phyloP scores from a whole-genome alignment of 2,329 filamentous ascomycete genomes.

The Stagonosporopsis tanaceti region DNA sequence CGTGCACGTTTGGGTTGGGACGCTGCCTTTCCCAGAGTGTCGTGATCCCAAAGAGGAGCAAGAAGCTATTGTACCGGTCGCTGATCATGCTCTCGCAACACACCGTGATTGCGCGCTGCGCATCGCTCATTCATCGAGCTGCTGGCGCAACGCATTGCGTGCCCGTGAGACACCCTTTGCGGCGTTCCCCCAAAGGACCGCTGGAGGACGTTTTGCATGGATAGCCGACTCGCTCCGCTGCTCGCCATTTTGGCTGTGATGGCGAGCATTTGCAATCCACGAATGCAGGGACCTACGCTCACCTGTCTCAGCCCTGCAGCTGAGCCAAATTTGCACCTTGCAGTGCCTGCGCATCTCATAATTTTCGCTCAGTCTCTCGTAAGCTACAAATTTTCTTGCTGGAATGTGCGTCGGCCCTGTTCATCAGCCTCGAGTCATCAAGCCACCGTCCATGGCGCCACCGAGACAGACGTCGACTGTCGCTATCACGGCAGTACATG shows the following conservation, averaged over 20 bases:
- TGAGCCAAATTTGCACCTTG: conserved; percentile 13
- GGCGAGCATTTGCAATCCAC: conserved; percentile 23
- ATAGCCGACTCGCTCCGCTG: conserved; percentile 21
- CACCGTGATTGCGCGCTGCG: conserved; percentile 8
- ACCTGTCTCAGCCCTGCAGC: conserved; percentile 43
- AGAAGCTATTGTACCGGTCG: conserved; percentile 40
- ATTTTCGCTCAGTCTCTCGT: conserved; percentile 23
- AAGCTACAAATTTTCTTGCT: conserved; percentile 27
- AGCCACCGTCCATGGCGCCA: conserved; percentile 24
- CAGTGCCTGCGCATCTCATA: conserved; percentile 14
- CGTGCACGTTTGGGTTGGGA: conserved; percentile 41
- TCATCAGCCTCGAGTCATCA: conserved; percentile 28
- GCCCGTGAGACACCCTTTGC: conserved; percentile 8
- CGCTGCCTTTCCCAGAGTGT: conserved; percentile 33
- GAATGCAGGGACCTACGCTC: conserved; percentile 34
- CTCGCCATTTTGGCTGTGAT: conserved; percentile 29
- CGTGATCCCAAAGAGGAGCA: conserved; percentile 23
- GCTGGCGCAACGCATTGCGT: conserved; percentile 16
- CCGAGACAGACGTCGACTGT: conserved; percentile 32
- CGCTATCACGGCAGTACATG: conserved; percentile 16
- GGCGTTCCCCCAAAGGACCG: conserved; percentile 3
- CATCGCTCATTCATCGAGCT: not conserved
- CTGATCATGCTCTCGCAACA: conserved; percentile 34
- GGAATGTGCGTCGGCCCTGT: conserved; percentile 23
- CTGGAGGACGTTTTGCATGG: conserved; percentile 17